Evolutionary conservation across 371 early-diverging fungal genomes (phyloP).

Genomic region (Encephalitozoon intestinalis): DNA sequence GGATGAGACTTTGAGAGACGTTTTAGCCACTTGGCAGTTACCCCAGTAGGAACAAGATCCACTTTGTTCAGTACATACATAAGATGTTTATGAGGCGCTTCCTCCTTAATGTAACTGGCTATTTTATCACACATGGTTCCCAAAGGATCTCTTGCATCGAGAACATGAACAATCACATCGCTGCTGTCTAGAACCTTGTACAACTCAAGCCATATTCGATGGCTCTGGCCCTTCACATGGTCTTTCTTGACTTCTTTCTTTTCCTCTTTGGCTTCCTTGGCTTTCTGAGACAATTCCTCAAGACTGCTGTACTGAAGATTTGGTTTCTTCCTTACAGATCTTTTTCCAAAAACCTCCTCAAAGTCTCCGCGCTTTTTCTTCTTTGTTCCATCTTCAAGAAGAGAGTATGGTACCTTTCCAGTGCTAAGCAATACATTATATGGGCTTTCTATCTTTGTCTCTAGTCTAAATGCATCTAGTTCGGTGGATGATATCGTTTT

Average conservation of each 20-base stretch:
- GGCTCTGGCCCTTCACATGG: conserved; percentile 85
- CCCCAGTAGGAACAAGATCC: conserved; percentile 95
- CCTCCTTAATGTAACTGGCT: conserved; percentile 77
- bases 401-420: conserved; percentile 88
- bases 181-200: conserved; percentile 97
- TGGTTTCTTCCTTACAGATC: conserved; percentile 78
- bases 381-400: conserved; percentile 69
- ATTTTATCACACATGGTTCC: conserved; percentile 86
- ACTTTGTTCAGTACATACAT: conserved; percentile 97
- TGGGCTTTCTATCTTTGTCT: conserved; percentile 64
- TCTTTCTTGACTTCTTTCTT: conserved; percentile 65
- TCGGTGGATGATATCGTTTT: conserved; percentile 68
- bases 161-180: conserved; percentile 88
- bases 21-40: conserved; percentile 88
- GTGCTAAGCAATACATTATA: conserved; percentile 84
- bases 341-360: conserved; percentile 77
- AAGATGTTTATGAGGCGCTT: conserved; percentile 88
- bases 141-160: conserved; percentile 93
- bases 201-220: conserved; percentile 95
- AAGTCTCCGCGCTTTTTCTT: conserved; percentile 69
- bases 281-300: conserved; percentile 71
- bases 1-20: conserved; percentile 78
- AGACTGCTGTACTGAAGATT: conserved; percentile 64
- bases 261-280: conserved; percentile 61
- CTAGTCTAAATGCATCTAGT: conserved; percentile 70